Evolutionary conservation across 2,329 filamentous ascomycete genomes (phyloP).

Genomic region (Thielaviopsis ethacetica): DNA sequence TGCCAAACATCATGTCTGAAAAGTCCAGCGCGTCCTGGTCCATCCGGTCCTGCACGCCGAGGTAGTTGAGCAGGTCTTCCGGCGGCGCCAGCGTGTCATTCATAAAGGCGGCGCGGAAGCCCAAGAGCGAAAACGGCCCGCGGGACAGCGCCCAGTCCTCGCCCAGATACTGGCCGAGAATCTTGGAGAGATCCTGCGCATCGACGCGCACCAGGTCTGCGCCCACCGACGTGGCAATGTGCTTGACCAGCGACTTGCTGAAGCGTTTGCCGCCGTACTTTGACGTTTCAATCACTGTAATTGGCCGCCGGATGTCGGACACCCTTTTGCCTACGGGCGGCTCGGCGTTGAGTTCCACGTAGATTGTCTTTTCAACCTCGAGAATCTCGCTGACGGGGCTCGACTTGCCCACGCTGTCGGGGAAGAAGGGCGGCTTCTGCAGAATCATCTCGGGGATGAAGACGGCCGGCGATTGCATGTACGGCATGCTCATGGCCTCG

Average conservation of each 20-base stretch:
- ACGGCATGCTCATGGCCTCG: constrained; percentile 8
- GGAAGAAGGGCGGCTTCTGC: constrained; percentile 11
- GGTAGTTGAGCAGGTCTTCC: constrained; percentile 17
- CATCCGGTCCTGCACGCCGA: constrained; percentile 13
- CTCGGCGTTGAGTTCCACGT: constrained; percentile 11
- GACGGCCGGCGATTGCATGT: constrained; percentile 16
- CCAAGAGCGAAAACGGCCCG: constrained; percentile 35
- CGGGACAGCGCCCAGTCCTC: constrained; percentile 35
- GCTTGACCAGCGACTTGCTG: constrained; percentile 37
- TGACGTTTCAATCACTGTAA: constrained; percentile 22
- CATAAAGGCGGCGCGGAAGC: constrained; percentile 37
- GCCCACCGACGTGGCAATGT: constrained; percentile 41
- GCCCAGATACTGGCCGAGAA: constrained; percentile 54
- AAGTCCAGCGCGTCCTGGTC: constrained; percentile 17
- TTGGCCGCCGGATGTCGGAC: constrained; percentile 20
- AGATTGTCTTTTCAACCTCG: constrained; percentile 12
- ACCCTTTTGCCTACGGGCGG: constrained; percentile 2
- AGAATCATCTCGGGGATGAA: constrained; percentile 16
- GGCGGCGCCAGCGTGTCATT: constrained; percentile 31
- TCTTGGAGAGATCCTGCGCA: constrained; percentile 51
- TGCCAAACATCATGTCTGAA: constrained; percentile 8
- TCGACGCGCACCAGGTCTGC: constrained; percentile 54
- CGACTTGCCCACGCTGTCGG: constrained; percentile 9
- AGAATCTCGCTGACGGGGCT: constrained; percentile 9
- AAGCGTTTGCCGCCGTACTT: constrained; percentile 24